A percentile compares a stretch with the other conserved stretches of the same genome.
phyloP scores from a whole-genome alignment of 192 early-diverging fungal genomes.

The Chytriomyces confervae region DNA sequence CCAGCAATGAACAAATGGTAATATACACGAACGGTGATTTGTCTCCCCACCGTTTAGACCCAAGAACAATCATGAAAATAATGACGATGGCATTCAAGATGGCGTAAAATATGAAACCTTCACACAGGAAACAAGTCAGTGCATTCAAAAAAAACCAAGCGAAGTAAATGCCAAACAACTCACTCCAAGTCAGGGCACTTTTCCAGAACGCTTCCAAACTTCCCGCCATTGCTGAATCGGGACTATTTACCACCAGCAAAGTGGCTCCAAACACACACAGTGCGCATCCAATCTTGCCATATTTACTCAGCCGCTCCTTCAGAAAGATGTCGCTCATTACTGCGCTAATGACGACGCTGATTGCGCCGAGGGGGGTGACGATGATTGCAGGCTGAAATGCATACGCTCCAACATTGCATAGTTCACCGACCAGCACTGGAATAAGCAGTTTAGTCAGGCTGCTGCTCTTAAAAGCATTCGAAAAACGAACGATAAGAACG shows the following conservation, averaged over 20 bases:
- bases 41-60: conserved; percentile 82
- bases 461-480: background rate
- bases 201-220: background rate
- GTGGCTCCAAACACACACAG: conserved; percentile 86
- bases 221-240: background rate
- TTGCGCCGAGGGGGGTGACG: conserved; percentile 91
- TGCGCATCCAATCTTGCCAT: conserved; percentile 88
- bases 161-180: conserved; percentile 76
- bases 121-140: background rate
- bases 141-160: conserved; percentile 43
- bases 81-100: conserved; percentile 56
- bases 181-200: background rate
- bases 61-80: conserved; percentile 53
- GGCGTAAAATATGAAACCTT: conserved; percentile 79
- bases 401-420: conserved; percentile 95
- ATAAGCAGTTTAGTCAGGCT: background rate
- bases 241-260: background rate
- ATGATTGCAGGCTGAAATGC: conserved; percentile 95
- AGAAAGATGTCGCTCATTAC: conserved; percentile 87
- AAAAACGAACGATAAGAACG: background rate
- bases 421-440: conserved; percentile 88
- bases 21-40: conserved; percentile 85
- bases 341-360: conserved; percentile 88
- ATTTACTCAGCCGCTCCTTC: conserved; percentile 74
- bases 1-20: conserved; percentile 95